A percentile compares a stretch with the other conserved stretches of the same genome.
Evolutionary conservation across 106 monocot species (phyloP).

Genomic region (Cymbidium sinense): DNA sequence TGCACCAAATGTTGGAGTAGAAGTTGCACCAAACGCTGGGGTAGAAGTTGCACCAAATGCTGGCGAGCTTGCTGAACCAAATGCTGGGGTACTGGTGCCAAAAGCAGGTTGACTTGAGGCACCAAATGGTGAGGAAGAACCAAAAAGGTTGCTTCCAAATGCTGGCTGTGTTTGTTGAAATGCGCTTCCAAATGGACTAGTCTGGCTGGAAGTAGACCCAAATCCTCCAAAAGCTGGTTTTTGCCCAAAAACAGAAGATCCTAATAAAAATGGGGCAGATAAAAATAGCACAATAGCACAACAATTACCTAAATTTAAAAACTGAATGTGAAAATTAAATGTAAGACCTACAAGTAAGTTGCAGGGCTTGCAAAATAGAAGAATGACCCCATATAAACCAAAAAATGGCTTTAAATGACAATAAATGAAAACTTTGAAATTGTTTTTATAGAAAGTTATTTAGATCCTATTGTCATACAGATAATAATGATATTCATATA

Average conservation of each 20-base stretch:
- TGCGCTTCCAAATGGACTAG: conserved; percentile 69
- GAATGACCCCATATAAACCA: neutral
- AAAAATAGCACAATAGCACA: conserved; percentile 4
- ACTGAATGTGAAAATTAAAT: neutral
- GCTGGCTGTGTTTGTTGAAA: conserved; percentile 83
- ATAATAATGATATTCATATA: neutral
- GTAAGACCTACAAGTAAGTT: neutral
- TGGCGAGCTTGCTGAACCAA: conserved; percentile 39
- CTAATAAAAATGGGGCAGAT: conserved; percentile 16
- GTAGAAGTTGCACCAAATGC: conserved; percentile 49
- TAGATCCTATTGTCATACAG: neutral
- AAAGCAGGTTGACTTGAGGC: conserved; percentile 65
- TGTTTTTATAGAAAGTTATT: neutral
- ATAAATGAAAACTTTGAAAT: neutral
- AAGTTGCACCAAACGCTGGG: conserved; percentile 38
- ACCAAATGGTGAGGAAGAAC: conserved; percentile 59
- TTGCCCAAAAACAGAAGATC: conserved; percentile 73
- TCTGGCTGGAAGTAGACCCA: conserved; percentile 64
- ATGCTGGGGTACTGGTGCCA: conserved; percentile 54
- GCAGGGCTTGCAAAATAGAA: neutral
- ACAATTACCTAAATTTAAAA: neutral
- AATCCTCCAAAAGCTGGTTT: conserved; percentile 76
- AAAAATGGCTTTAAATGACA: neutral
- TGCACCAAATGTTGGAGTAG: conserved; percentile 39
- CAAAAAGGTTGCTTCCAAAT: conserved; percentile 71